Conservation (phyloP, 129 eudicot species). For the Lonicera japonica region DNA sequence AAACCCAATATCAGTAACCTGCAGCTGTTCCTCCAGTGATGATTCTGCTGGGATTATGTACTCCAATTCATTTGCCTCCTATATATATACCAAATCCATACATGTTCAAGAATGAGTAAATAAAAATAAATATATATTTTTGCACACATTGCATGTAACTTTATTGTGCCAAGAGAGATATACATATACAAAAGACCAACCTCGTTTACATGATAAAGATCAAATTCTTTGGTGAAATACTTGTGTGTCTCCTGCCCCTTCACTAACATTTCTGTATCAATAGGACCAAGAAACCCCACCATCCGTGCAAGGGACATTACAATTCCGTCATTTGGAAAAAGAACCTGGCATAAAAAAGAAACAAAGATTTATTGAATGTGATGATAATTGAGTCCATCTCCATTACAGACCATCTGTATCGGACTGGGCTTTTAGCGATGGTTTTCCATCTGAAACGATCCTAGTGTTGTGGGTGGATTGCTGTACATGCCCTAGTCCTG, state of each 20-base stretch:
- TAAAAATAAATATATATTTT: background rate
- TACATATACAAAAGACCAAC: constrained; percentile 26
- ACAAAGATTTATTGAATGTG: background rate
- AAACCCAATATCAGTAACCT: constrained; percentile 50
- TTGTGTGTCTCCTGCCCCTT: constrained; percentile 80
- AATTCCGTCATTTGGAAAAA: constrained; percentile 75
- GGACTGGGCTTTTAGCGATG: too few species aligned
- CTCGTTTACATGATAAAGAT: constrained; percentile 64
- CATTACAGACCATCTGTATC: too few species aligned
- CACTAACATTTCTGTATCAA: constrained; percentile 70
- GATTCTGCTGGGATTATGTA: constrained; percentile 61
- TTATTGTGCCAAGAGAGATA: background rate
- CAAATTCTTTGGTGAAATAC: constrained; percentile 76
- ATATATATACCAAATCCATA: background rate
- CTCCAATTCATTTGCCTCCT: constrained; percentile 74
- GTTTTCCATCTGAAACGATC: too few species aligned
- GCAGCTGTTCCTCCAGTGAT: constrained; percentile 56
- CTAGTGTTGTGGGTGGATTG: too few species aligned
- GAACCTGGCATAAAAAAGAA: constrained; percentile 40
- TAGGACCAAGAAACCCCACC: constrained; percentile 78
- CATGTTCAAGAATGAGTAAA: too few species aligned
- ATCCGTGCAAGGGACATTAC: constrained; percentile 77
- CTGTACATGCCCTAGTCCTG: too few species aligned
- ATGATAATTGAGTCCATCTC: too few species aligned
- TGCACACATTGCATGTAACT: background rate